Base-by-base conservation (phyloP, 352 stramenopile species). In the Halophytophthora polymorphica region DNA sequence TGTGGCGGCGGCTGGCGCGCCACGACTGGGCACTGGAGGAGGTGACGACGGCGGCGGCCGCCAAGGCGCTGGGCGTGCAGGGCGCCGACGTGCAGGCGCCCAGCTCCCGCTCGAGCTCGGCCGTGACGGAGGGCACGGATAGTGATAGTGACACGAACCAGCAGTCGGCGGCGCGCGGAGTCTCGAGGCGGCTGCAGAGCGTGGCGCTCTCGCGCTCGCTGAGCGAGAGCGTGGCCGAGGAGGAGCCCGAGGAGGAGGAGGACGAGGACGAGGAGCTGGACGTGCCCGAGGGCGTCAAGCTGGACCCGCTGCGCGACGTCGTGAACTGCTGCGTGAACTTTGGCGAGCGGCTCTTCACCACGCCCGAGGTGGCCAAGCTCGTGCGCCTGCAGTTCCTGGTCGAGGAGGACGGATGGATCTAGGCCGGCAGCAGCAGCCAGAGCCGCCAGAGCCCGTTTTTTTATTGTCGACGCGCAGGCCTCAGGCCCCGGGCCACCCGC, bases 401-500 rank as follows among this genome's bases (percentile, higher is more conserved):
- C 1, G 80, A 90, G 56, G 80, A 90, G 56, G 80, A 90, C 58
- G 80, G 80, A 28, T 90, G 80, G 80, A 88, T 90, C 48, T 90
- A 86, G 77, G 35, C 31, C 34, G 29, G 34, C 23, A 34, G 36
- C 37, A 53, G 28, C n/a, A n/a, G n/a, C n/a, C n/a, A n/a, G n/a
- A n/a, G n/a, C n/a, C 19, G 14, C 14, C 15, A 18, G 31, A 39
- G 45, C 29, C 25, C 49, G 43, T 57, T 63, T 70, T 70, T 59
- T 71, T 66, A 66, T 69, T n/a, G n/a, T n/a, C n/a, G n/a, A n/a
- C n/a, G n/a, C n/a, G n/a, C n/a, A n/a, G n/a, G n/a, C n/a, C n/a
- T n/a, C n/a, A n/a, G n/a, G n/a, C n/a, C n/a, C n/a, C n/a, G n/a
- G n/a, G n/a, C n/a, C n/a, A n/a, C n/a, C n/a, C n/a, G n/a, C n/a